Conservation (phyloP, 2,329 filamentous ascomycete genomes). For the Xylaria sp. region DNA sequence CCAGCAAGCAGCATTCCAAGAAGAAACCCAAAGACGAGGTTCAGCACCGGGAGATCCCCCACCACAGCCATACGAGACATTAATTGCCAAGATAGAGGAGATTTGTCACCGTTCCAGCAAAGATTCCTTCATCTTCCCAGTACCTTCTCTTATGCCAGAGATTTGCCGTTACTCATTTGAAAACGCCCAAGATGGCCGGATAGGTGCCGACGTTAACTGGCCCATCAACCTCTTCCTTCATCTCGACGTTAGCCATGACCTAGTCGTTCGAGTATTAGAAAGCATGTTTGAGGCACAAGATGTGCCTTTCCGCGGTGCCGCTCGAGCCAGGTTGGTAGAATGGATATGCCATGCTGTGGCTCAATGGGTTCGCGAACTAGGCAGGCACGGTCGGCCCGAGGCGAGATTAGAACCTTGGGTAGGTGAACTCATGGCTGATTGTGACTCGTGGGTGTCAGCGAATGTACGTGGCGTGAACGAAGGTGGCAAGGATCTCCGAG, state of each 20-base stretch:
- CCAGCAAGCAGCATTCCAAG: conserved; percentile 53
- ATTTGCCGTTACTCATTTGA: conserved; percentile 72
- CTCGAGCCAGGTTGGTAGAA: conserved; percentile 63
- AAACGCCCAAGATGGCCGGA: conserved; percentile 67
- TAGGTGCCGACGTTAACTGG: conserved; percentile 68
- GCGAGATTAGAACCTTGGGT: conserved; percentile 49
- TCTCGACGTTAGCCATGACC: conserved; percentile 66
- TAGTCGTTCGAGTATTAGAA: conserved; percentile 67
- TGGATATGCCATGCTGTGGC: conserved; percentile 63
- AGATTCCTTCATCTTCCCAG: conserved; percentile 74
- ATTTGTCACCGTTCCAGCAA: conserved; percentile 73
- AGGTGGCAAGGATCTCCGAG: conserved; percentile 58
- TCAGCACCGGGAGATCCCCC: conserved; percentile 52
- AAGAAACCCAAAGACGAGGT: conserved; percentile 56
- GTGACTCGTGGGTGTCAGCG: conserved; percentile 57
- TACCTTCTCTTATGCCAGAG: conserved; percentile 68
- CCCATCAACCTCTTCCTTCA: conserved; percentile 66
- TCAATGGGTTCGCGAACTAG: conserved; percentile 58
- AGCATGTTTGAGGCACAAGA: conserved; percentile 68
- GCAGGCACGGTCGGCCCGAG: conserved; percentile 47
- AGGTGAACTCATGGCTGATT: conserved; percentile 57
- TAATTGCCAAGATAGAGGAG: conserved; percentile 71
- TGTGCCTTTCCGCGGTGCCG: conserved; percentile 65
- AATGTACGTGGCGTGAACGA: conserved; percentile 54
- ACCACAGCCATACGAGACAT: conserved; percentile 74